Conservation (phyloP, 1,139 yeast species). For the Debaryomyces sp. region DNA sequence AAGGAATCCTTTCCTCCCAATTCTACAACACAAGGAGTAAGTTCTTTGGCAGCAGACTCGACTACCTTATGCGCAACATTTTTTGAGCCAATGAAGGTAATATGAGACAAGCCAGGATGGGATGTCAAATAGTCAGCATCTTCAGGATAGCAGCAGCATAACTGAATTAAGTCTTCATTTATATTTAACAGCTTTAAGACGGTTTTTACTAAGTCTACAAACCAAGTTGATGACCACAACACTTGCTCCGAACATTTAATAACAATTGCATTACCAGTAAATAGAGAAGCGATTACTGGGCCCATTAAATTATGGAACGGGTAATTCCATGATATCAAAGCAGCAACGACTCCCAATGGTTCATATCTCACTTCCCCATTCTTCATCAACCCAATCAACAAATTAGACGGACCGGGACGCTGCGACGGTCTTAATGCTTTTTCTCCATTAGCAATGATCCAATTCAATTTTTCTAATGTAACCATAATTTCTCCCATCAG, state of each 20-base stretch:
- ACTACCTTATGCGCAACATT: constrained; percentile 90
- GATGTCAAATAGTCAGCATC: constrained; percentile 84
- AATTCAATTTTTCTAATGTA: constrained; percentile 85
- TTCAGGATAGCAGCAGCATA: constrained; percentile 77
- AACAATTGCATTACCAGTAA: constrained; percentile 88
- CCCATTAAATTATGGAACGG: constrained; percentile 94
- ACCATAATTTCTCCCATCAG: constrained; percentile 95
- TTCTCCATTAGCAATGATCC: constrained; percentile 88
- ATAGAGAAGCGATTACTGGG: constrained; percentile 83
- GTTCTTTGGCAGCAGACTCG: constrained; percentile 73
- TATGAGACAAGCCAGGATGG: constrained; percentile 79
- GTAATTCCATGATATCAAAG: constrained; percentile 94
- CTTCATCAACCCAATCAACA: constrained; percentile 70
- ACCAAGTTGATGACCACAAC: constrained; percentile 89
- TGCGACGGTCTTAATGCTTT: constrained; percentile 66
- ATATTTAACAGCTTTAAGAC: constrained; percentile 74
- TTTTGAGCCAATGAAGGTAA: constrained; percentile 94
- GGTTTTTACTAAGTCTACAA: constrained; percentile 64
- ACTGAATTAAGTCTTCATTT: constrained; percentile 81
- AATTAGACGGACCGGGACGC: constrained; percentile 85
- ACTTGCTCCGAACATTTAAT: constrained; percentile 95
- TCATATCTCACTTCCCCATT: constrained; percentile 92
- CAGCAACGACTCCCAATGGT: constrained; percentile 87
- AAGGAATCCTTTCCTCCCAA: constrained; percentile 95
- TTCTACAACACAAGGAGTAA: constrained; percentile 94